These are phyloP conservation scores for Tolypocladium ophioglossoides DNA, from an alignment of 2,329 filamentous ascomycete species.

Conservation along the genomic window DNA sequence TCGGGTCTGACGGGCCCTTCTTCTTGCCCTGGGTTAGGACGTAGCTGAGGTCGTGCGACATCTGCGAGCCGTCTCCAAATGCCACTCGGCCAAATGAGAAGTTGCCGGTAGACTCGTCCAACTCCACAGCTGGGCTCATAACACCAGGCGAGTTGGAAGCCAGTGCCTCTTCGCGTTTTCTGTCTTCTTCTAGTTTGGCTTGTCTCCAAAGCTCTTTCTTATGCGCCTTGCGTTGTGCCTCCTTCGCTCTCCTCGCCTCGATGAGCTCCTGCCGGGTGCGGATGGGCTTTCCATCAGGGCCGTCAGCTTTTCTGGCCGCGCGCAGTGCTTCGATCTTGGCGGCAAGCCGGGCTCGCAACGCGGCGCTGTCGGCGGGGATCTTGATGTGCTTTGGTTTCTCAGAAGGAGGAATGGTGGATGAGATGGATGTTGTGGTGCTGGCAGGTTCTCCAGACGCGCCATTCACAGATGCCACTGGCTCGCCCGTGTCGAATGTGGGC, in stretches of 20 bases:
- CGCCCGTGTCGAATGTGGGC: slow-evolving; percentile 47
- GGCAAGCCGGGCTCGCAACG: slow-evolving; percentile 67
- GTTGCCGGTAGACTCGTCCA: slow-evolving; percentile 46
- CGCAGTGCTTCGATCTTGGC: slow-evolving; percentile 79
- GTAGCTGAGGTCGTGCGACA: slow-evolving; percentile 63
- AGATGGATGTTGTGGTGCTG: slow-evolving; percentile 56
- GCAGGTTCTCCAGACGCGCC: slow-evolving; percentile 33
- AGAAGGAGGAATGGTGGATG: slow-evolving; percentile 50
- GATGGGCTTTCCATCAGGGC: slow-evolving; percentile 63
- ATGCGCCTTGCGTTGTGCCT: slow-evolving; percentile 73
- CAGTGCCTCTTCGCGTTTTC: slow-evolving; percentile 51
- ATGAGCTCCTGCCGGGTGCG: slow-evolving; percentile 86
- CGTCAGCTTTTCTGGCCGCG: slow-evolving; percentile 78
- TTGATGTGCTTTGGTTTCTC: slow-evolving; percentile 57
- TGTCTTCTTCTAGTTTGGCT: slow-evolving; percentile 71
- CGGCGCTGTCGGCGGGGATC: slow-evolving; percentile 59
- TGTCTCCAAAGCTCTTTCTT: slow-evolving; percentile 77
- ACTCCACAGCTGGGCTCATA: slow-evolving; percentile 43
- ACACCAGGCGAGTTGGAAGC: slow-evolving; percentile 52
- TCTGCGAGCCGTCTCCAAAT: slow-evolving; percentile 73
- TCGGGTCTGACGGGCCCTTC: slow-evolving; percentile 75
- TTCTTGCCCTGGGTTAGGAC: slow-evolving; percentile 46
- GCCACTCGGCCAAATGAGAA: slow-evolving; percentile 89
- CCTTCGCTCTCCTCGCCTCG: slow-evolving; percentile 77
- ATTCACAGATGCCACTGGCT: slow-evolving; percentile 25